phyloP scores from a whole-genome alignment of 495 filamentous ascomycete genomes.

The Penicillium goetzii region DNA sequence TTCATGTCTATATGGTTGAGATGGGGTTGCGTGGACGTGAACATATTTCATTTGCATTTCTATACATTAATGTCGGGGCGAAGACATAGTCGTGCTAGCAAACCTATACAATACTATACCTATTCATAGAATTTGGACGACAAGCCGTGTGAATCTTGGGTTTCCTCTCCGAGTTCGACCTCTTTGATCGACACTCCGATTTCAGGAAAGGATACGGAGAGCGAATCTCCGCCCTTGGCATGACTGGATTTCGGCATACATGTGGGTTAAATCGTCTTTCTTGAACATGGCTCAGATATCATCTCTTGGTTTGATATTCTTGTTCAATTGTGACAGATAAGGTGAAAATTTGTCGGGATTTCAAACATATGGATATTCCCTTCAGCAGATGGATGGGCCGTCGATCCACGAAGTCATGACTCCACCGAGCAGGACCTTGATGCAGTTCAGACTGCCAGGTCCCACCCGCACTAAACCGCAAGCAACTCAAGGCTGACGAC shows the following conservation, averaged over 20 bases:
- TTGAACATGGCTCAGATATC: no score
- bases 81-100: background rate
- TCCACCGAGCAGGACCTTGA: constrained; percentile 21
- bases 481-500: constrained; percentile 27
- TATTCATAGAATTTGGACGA: background rate
- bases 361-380: background rate
- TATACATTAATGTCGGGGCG: background rate
- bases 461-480: constrained; percentile 14
- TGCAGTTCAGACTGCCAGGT: constrained; percentile 21
- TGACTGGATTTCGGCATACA: no score
- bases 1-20: constrained; percentile 8
- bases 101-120: background rate
- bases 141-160: background rate
- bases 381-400: background rate
- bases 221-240: constrained; percentile 17
- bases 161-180: constrained; percentile 4
- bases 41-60: background rate
- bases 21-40: background rate
- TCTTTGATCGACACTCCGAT: constrained; percentile 11
- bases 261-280: no score
- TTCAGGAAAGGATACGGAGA: constrained; percentile 20
- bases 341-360: no score
- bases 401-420: constrained; percentile 20
- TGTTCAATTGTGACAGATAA: no score
- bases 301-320: no score